A percentile compares a stretch with the other conserved stretches of the same genome.
phyloP scores from a whole-genome alignment of 2,329 filamentous ascomycete species.

The Pseudocercospora pini-densiflorae region DNA sequence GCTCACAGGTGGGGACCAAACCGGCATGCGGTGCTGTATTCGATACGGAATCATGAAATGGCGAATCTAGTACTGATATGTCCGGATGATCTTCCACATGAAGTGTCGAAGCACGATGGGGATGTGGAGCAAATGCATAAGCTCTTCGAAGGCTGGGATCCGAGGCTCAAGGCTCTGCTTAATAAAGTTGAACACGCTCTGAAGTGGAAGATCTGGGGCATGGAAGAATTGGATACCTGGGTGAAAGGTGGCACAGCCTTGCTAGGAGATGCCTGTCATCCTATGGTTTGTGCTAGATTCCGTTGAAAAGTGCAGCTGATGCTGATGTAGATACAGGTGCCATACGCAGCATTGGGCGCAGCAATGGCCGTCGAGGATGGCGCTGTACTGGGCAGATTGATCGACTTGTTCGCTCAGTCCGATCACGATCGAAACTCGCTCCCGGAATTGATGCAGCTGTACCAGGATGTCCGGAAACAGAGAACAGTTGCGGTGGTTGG shows the following conservation, averaged over 20 bases:
- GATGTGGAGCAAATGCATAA: conserved; percentile 63
- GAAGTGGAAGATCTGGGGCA: conserved; percentile 65
- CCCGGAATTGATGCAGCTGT: conserved; percentile 45
- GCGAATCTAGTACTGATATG: conserved; percentile 68
- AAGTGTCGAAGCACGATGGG: conserved; percentile 56
- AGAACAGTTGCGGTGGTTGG: conserved; percentile 58
- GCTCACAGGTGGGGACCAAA: conserved; percentile 54
- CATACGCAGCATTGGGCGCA: conserved; percentile 67
- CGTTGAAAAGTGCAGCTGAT: neutral
- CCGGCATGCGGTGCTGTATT: conserved; percentile 65
- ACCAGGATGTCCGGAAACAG: conserved; percentile 50
- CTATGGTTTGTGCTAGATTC: conserved; percentile 53
- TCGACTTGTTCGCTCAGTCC: conserved; percentile 52
- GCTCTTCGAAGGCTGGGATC: conserved; percentile 67
- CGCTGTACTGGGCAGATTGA: conserved; percentile 58
- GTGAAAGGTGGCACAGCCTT: conserved; percentile 11
- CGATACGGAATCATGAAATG: conserved; percentile 59
- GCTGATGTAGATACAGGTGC: conserved; percentile 31
- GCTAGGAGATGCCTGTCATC: conserved; percentile 64
- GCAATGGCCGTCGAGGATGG: conserved; percentile 70
- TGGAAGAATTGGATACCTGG: conserved; percentile 19
- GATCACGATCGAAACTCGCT: conserved; percentile 46
- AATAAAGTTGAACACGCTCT: conserved; percentile 60
- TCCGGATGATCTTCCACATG: conserved; percentile 63
- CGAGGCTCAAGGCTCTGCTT: conserved; percentile 51